Evolutionary conservation across 805 yeast species (phyloP).

Genomic region (Vanderwaltozyma verrucispora): DNA sequence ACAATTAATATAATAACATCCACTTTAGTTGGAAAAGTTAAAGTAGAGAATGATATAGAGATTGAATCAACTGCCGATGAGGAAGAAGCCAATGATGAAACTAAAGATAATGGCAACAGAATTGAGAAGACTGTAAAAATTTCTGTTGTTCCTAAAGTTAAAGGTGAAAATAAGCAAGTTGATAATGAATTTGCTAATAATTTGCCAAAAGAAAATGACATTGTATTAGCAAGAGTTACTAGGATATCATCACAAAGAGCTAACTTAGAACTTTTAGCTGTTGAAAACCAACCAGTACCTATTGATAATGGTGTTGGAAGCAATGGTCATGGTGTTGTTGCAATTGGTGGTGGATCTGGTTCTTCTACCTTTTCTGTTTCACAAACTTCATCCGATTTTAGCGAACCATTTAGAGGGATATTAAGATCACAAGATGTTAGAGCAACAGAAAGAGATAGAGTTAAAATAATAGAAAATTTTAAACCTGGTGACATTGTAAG

Average conservation of each 20-base stretch:
- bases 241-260: conserved; percentile 62
- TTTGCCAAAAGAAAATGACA: conserved; percentile 76
- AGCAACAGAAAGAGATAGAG: conserved; percentile 83
- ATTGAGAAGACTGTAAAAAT: conserved; percentile 16
- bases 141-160: conserved; percentile 21
- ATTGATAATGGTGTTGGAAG: conserved; percentile 60
- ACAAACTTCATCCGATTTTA: conserved; percentile 55
- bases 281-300: conserved; percentile 49
- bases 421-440: conserved; percentile 83
- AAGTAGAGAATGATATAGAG: conserved; percentile 13
- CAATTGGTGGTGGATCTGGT: conserved; percentile 49
- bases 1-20: conserved; percentile 39
- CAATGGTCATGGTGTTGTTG: conserved; percentile 34
- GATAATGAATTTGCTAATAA: conserved; percentile 32
- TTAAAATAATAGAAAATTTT: conserved; percentile 66
- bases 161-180: conserved; percentile 7
- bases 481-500: conserved; percentile 89
- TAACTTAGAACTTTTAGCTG: conserved; percentile 61
- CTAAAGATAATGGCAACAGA: conserved; percentile 9
- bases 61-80: conserved; percentile 4
- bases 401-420: conserved; percentile 82
- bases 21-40: conserved; percentile 53
- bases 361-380: conserved; percentile 34
- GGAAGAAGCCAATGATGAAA: conserved; percentile 8
- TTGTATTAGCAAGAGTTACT: conserved; percentile 67